Base-by-base conservation (phyloP, 805 yeast genomes). In the Kluyveromyces wickerhamii region DNA sequence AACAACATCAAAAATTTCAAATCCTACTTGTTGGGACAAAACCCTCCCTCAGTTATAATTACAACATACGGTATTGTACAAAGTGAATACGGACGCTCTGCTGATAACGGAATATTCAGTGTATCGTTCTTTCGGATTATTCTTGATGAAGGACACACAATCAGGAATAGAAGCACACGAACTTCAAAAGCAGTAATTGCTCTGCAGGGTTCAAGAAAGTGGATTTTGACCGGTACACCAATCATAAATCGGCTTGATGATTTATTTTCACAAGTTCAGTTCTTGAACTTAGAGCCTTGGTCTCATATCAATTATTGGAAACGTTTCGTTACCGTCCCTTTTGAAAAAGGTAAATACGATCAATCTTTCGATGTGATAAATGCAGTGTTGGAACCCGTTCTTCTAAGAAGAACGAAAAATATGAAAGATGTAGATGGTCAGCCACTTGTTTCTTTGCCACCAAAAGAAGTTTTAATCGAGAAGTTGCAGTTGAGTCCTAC, bases 211-310 rank as follows among this genome's bases (percentile, higher is more conserved):
- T 63, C 67, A 13, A 65, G 92, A 32, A 74, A 75, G 40, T 88
- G 97, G 97, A 66, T 81, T 3, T 63, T 89, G 30, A 86, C 96
- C 0, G 97, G 97, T 6, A 88, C 97, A 0, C 96, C 97, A 0
- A 83, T 88, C 19, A 81, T 87, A 25, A 88, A 88, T 55, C 63
- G 88, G 42, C 63, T 89, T 7, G 96, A 89, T 54, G 97, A 89
- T 54, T 59, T 89, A 30, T 88, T 72, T 51, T 79, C 94, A 5
- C 58, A 87, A 32, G 72, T 87, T 12, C 74, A 76, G 44, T 89
- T 79, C 48, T 59, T 89, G 31, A 67, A 76, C 27, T 59, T 88
- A n/a, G 85, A 83, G 45, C 97, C 97, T 1, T 89, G 96, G 96
- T 67, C 78, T 25, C 80, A 81, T 45, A 77, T 82, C 37, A 69